A percentile compares a stretch with the other conserved stretches of the same genome.
Evolutionary conservation across 1,284 basidiomycete species (phyloP).

Genomic region (Schizophyllum amplum): DNA sequence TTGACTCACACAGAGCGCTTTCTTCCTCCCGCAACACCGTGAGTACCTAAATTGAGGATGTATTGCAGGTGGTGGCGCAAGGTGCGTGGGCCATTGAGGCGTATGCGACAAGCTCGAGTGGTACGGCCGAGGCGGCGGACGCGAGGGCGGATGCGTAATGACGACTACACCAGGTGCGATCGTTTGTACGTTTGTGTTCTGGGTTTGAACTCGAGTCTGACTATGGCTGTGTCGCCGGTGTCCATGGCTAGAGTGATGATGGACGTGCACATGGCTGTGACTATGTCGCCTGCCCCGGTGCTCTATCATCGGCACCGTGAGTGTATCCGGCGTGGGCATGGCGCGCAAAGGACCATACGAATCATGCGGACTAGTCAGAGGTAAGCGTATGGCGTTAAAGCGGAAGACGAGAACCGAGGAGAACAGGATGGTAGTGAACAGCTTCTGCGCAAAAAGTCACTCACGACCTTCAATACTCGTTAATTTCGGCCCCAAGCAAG

Average conservation of each 20-base stretch:
- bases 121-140: not conserved
- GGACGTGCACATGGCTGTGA: not conserved
- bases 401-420: not conserved
- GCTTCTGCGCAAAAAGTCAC: too few species aligned
- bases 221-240: not conserved
- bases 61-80: not conserved
- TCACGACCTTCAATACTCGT: too few species aligned
- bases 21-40: conserved; percentile 62
- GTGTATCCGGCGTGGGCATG: not conserved
- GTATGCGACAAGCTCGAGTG: not conserved
- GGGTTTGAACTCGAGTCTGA: not conserved
- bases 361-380: not conserved
- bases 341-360: not conserved
- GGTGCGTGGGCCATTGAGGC: not conserved
- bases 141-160: not conserved
- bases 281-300: not conserved
- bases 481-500: not conserved
- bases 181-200: not conserved
- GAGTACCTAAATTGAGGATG: conserved; percentile 48
- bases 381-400: not conserved
- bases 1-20: conserved; percentile 67
- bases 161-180: not conserved
- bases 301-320: not conserved
- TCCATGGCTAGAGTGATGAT: not conserved
- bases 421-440: not conserved